Conservation (phyloP, 2,329 filamentous ascomycete genomes). For the Dactylellina drechsleri region DNA sequence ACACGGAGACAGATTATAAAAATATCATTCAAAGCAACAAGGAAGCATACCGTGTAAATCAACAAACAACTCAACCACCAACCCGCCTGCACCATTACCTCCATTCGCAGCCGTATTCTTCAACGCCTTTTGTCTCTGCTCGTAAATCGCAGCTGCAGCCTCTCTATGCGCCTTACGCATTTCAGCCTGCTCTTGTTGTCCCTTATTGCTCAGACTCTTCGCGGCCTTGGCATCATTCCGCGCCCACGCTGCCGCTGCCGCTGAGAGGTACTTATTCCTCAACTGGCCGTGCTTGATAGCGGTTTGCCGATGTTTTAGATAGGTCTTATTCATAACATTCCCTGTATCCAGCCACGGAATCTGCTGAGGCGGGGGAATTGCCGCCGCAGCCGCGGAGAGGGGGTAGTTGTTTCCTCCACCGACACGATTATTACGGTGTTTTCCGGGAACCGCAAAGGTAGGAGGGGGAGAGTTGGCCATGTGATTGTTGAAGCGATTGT, state of each 20-base stretch:
- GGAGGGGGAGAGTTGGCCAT: conserved; percentile 48
- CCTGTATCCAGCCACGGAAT: conserved; percentile 98
- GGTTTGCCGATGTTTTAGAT: conserved; percentile 92
- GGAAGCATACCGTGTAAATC: conserved; percentile 76
- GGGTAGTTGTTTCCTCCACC: conserved; percentile 23
- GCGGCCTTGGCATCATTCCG: conserved; percentile 95
- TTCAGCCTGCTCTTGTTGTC: conserved; percentile 94
- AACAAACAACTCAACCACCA: conserved; percentile 81
- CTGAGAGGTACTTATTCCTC: conserved; percentile 88
- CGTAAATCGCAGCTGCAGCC: conserved; percentile 89
- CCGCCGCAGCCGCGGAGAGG: conserved; percentile 60
- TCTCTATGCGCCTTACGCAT: conserved; percentile 98
- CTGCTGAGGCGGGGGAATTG: conserved; percentile 87
- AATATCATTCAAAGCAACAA: neutral
- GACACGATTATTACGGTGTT: conserved; percentile 40
- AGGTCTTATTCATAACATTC: conserved; percentile 87
- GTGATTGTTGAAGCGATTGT: conserved; percentile 53
- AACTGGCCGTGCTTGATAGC: conserved; percentile 97
- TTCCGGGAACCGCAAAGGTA: conserved; percentile 43
- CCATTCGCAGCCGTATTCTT: conserved; percentile 31
- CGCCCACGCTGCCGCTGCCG: conserved; percentile 97
- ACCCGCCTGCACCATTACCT: conserved; percentile 60
- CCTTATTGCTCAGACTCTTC: conserved; percentile 90
- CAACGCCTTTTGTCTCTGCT: conserved; percentile 80
- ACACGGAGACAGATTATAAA: neutral